A percentile compares a stretch with the other conserved stretches of the same genome.
Evolutionary conservation across 2,329 filamentous ascomycete genomes (phyloP).

Genomic region (Pyrenochaeta sp.): DNA sequence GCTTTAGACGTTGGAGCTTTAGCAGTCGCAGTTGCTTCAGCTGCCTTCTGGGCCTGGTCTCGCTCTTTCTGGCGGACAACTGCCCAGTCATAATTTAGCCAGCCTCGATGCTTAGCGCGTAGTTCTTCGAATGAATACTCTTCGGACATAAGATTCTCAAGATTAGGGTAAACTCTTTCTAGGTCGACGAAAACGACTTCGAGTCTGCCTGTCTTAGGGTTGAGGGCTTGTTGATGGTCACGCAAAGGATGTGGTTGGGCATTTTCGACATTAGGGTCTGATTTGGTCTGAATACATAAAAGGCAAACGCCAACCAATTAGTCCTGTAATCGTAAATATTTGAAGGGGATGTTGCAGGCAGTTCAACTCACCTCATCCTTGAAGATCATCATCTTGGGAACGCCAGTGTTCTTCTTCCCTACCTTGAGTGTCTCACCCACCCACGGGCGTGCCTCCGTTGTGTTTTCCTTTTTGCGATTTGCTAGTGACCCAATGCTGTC

Average conservation of each 20-base stretch:
- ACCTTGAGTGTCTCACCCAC: slow-evolving; percentile 88
- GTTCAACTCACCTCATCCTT: slow-evolving; percentile 86
- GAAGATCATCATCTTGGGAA: slow-evolving; percentile 89
- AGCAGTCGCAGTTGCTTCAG: slow-evolving; percentile 22
- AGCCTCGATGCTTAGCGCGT: slow-evolving; percentile 78
- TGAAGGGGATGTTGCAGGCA: slow-evolving; percentile 47
- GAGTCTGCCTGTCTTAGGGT: slow-evolving; percentile 81
- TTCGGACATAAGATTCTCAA: slow-evolving; percentile 69
- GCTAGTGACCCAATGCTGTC: slow-evolving; percentile 87
- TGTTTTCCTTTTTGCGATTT: slow-evolving; percentile 94
- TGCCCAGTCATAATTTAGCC: slow-evolving; percentile 64
- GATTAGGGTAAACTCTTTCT: slow-evolving; percentile 82
- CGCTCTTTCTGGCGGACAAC: slow-evolving; percentile 41
- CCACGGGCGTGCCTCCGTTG: slow-evolving; percentile 86
- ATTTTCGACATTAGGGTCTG: slow-evolving; percentile 44
- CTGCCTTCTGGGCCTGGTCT: slow-evolving; percentile 35
- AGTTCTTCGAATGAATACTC: slow-evolving; percentile 94
- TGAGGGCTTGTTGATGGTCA: slow-evolving; percentile 82
- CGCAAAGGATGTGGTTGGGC: slow-evolving; percentile 69
- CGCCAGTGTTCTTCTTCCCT: slow-evolving; percentile 79
- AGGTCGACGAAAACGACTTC: slow-evolving; percentile 90
- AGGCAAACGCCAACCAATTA: slow-evolving; percentile 72
- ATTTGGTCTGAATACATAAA: slow-evolving; percentile 62
- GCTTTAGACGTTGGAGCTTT: slow-evolving; percentile 21
- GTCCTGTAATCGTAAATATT: slow-evolving; percentile 70